phyloP scores from a whole-genome alignment of 176 grass and related monocot species.

The Avena sativa region DNA sequence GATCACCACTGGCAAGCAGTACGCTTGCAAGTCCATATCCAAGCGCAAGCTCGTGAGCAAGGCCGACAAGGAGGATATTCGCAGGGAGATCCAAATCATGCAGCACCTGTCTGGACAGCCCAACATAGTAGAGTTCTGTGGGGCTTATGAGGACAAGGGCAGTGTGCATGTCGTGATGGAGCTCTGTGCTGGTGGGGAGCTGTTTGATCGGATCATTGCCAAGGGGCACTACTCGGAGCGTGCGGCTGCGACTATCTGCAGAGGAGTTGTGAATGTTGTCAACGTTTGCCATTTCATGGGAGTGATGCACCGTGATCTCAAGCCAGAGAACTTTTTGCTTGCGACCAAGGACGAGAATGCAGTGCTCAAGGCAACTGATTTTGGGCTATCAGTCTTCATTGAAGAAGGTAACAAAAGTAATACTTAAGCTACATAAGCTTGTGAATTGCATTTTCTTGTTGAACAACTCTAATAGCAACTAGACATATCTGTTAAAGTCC shows the following conservation, averaged over 20 bases:
- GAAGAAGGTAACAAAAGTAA: conserved; percentile 77
- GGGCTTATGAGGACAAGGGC: conserved; percentile 85
- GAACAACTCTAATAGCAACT: conserved; percentile 8
- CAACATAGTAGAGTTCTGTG: conserved; percentile 94
- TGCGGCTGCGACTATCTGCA: conserved; percentile 80
- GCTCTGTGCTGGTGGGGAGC: conserved; percentile 90
- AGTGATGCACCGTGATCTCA: conserved; percentile 95
- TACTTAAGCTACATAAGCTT: conserved; percentile 38
- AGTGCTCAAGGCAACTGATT: conserved; percentile 97
- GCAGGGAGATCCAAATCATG: conserved; percentile 96
- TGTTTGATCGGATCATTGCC: conserved; percentile 91
- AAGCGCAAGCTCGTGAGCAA: conserved; percentile 92
- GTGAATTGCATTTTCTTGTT: neutral
- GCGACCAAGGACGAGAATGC: conserved; percentile 91
- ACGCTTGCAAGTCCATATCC: conserved; percentile 98
- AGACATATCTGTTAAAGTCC: conserved; percentile 5
- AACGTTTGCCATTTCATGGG: conserved; percentile 98
- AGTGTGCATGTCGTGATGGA: conserved; percentile 97
- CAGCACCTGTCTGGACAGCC: conserved; percentile 92
- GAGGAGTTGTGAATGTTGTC: conserved; percentile 93
- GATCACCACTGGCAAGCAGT: conserved; percentile 66
- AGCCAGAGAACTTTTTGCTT: conserved; percentile 96
- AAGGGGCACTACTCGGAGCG: conserved; percentile 96
- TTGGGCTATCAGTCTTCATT: conserved; percentile 95
- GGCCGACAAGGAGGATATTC: conserved; percentile 84